A percentile compares a stretch with the other conserved stretches of the same genome.
These are phyloP conservation scores for Allium sativum DNA, from an alignment of 106 monocot genomes.

Conservation along the genomic window DNA sequence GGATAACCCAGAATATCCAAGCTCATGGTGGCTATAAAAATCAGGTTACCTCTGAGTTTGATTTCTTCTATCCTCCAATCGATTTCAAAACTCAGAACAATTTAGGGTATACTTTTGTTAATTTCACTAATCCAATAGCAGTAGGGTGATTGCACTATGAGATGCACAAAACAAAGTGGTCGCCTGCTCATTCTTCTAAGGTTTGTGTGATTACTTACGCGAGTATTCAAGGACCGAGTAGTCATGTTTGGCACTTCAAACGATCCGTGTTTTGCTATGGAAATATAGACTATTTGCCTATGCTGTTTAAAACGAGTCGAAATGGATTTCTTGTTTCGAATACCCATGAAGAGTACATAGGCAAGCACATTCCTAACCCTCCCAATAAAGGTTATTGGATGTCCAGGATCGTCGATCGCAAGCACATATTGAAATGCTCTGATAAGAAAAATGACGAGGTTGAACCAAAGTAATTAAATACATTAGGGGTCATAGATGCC, in stretches of 20 bases:
- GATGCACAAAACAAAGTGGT: conserved; percentile 20
- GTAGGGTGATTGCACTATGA: conserved; percentile 17
- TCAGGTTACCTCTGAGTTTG: conserved; percentile 11
- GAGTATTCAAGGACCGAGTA: conserved; percentile 6
- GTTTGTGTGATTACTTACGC: conserved; percentile 33
- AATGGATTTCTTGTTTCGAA: conserved; percentile 1
- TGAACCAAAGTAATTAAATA: no score
- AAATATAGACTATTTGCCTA: conserved; percentile 11
- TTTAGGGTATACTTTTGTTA: conserved; percentile 32
- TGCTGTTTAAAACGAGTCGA: conserved; percentile 17
- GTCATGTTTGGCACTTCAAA: conserved; percentile 8
- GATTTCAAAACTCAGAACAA: conserved; percentile 29
- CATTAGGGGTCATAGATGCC: no score
- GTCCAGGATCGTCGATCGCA: no score
- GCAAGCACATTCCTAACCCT: no score
- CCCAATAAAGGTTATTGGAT: no score
- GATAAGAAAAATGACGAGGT: no score
- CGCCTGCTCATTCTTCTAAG: conserved; percentile 12
- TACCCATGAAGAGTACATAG: no score
- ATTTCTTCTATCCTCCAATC: conserved; percentile 36
- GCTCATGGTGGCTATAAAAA: background rate
- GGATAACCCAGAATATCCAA: conserved; percentile 8
- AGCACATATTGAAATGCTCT: no score
- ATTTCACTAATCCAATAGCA: conserved; percentile 18
- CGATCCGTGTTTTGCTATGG: conserved; percentile 12